phyloP scores from a whole-genome alignment of 371 early-diverging fungal genomes.

The Mortierella sp. region DNA sequence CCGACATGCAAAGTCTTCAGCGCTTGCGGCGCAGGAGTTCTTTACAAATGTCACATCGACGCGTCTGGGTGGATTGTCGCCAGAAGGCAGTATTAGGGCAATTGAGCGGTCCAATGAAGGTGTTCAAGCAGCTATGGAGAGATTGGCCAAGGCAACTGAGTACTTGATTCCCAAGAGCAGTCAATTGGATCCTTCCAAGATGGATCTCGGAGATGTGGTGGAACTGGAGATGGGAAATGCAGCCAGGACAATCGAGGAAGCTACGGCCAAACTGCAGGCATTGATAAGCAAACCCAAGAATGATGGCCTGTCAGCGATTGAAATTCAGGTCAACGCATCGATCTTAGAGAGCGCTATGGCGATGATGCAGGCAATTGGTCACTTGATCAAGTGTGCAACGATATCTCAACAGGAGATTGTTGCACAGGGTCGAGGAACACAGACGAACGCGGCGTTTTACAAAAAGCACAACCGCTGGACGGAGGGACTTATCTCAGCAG shows the following conservation, averaged over 20 bases:
- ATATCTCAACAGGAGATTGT: slow-evolving; percentile 97
- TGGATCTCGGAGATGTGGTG: slow-evolving; percentile 91
- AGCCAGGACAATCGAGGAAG: slow-evolving; percentile 93
- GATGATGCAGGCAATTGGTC: slow-evolving; percentile 94
- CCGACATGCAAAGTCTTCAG: slow-evolving; percentile 73
- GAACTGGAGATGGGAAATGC: slow-evolving; percentile 95
- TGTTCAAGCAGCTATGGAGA: slow-evolving; percentile 79
- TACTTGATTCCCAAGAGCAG: slow-evolving; percentile 70
- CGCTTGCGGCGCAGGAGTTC: slow-evolving; percentile 78
- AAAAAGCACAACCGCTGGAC: slow-evolving; percentile 99
- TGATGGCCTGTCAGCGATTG: slow-evolving; percentile 76
- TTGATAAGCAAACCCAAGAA: slow-evolving; percentile 83
- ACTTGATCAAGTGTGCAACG: slow-evolving; percentile 94
- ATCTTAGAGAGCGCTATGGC: slow-evolving; percentile 93
- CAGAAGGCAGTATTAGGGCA: slow-evolving; percentile 78
- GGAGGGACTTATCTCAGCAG: slow-evolving; percentile 97
- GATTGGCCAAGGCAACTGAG: slow-evolving; percentile 81
- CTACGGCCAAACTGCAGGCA: slow-evolving; percentile 84
- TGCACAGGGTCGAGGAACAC: slow-evolving; percentile 88
- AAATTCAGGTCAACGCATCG: slow-evolving; percentile 93
- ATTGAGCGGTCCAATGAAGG: slow-evolving; percentile 80
- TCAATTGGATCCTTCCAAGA: slow-evolving; percentile 63
- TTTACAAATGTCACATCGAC: slow-evolving; percentile 89
- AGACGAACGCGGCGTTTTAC: slow-evolving; percentile 92
- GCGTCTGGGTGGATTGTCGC: slow-evolving; percentile 79